These are phyloP conservation scores for Quercus aquifolioides DNA, from an alignment of 306 rosid genomes.

Conservation along the genomic window DNA sequence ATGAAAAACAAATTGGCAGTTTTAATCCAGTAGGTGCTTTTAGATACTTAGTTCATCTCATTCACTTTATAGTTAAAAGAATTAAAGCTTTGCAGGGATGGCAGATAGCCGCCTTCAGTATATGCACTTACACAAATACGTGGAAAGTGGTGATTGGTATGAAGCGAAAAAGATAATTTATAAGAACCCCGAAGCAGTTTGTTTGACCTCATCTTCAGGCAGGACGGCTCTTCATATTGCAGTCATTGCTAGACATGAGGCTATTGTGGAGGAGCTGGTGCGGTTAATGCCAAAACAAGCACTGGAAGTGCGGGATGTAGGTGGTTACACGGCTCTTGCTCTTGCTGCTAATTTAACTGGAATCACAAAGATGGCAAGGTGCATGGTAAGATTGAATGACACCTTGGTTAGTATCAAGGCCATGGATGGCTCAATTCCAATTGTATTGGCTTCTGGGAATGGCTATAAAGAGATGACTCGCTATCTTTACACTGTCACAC, in stretches of 20 bases:
- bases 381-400: not conserved
- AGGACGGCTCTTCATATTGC: conserved; percentile 23
- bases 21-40: no score
- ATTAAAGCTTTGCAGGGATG: no score
- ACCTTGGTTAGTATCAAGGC: not conserved
- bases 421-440: conserved; percentile 5
- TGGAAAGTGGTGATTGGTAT: not conserved
- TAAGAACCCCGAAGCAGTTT: not conserved
- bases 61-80: no score
- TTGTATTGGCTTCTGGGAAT: conserved; percentile 1
- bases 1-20: no score
- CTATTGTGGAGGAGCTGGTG: not conserved
- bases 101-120: not conserved
- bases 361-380: not conserved
- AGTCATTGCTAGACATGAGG: not conserved
- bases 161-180: not conserved
- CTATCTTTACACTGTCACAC: not conserved
- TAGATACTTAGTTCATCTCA: no score
- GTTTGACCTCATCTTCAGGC: not conserved
- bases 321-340: conserved; percentile 8
- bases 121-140: not conserved
- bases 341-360: conserved; percentile 9
- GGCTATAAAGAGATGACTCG: conserved; percentile 1
- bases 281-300: not conserved
- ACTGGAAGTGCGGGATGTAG: not conserved